phyloP scores from a whole-genome alignment of 495 filamentous ascomycete species.

The Chaetomium cochliodes region DNA sequence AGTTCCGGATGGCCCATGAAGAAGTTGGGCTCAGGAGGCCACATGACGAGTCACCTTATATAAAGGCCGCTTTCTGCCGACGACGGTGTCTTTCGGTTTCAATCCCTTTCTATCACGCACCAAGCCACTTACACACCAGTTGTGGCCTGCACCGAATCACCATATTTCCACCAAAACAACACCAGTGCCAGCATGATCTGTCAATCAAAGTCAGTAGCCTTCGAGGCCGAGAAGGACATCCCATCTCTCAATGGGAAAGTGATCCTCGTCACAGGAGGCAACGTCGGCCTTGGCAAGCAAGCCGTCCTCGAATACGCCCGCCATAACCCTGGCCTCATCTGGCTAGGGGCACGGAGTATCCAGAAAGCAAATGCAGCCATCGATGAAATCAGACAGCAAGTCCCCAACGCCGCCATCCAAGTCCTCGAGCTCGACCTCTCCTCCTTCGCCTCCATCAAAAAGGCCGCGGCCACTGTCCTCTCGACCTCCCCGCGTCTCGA shows the following conservation, averaged over 20 bases:
- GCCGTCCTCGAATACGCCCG: slow-evolving; percentile 60
- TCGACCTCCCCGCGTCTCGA: slow-evolving; percentile 39
- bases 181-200: slow-evolving; percentile 11
- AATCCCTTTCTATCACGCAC: too few relatives aligned
- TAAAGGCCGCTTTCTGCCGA: too few relatives aligned
- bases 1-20: too few relatives aligned
- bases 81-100: too few relatives aligned
- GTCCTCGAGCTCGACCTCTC: slow-evolving; percentile 42
- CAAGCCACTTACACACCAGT: too few relatives aligned
- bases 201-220: not conserved
- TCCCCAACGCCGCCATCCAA: slow-evolving; percentile 24
- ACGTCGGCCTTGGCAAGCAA: slow-evolving; percentile 65
- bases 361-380: slow-evolving; percentile 30
- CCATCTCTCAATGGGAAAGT: slow-evolving; percentile 56
- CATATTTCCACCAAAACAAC: not conserved
- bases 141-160: too few relatives aligned
- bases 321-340: slow-evolving; percentile 61
- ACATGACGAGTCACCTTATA: too few relatives aligned
- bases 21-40: too few relatives aligned
- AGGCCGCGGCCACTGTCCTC: slow-evolving; percentile 30
- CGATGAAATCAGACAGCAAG: slow-evolving; percentile 19
- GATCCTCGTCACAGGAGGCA: slow-evolving; percentile 63
- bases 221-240: slow-evolving; percentile 55
- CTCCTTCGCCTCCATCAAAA: slow-evolving; percentile 34
- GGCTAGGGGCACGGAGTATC: slow-evolving; percentile 59